phyloP scores from a whole-genome alignment of 345 rosid genomes.

The Psidium friedrichsthalianum region DNA sequence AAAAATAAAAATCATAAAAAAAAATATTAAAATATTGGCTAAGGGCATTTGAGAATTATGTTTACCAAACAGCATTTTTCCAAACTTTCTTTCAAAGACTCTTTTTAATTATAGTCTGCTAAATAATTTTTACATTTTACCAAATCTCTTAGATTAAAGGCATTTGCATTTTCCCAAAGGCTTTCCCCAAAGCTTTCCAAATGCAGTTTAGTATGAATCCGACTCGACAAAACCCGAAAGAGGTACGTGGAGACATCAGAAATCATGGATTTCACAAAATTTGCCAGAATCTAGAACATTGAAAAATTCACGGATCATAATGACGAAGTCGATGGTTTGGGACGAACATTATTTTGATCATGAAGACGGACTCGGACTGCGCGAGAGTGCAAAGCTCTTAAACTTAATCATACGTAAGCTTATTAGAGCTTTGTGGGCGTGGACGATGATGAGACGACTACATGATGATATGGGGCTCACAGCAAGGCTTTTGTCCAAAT shows the following conservation, averaged over 20 bases:
- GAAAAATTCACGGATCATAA: background rate
- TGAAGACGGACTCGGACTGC: background rate
- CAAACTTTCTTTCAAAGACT: too few species aligned
- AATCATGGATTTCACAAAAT: background rate
- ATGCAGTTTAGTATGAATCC: background rate
- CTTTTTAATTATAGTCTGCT: too few species aligned
- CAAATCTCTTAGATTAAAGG: too few species aligned
- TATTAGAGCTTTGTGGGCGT: background rate
- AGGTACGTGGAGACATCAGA: background rate
- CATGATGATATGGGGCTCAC: background rate
- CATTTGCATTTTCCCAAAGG: too few species aligned
- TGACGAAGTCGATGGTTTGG: background rate
- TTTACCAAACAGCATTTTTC: too few species aligned
- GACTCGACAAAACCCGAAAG: background rate
- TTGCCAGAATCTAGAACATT: background rate
- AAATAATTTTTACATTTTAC: too few species aligned
- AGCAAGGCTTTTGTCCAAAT: background rate
- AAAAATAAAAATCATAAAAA: too few species aligned
- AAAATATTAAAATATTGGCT: too few species aligned
- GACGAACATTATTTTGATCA: background rate
- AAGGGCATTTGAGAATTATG: too few species aligned
- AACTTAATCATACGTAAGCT: background rate
- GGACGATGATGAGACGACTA: background rate
- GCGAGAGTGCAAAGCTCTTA: background rate
- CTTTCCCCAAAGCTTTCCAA: too few species aligned